Conservation (phyloP, 345 rosid genomes). For the Bretschneidera sinensis region DNA sequence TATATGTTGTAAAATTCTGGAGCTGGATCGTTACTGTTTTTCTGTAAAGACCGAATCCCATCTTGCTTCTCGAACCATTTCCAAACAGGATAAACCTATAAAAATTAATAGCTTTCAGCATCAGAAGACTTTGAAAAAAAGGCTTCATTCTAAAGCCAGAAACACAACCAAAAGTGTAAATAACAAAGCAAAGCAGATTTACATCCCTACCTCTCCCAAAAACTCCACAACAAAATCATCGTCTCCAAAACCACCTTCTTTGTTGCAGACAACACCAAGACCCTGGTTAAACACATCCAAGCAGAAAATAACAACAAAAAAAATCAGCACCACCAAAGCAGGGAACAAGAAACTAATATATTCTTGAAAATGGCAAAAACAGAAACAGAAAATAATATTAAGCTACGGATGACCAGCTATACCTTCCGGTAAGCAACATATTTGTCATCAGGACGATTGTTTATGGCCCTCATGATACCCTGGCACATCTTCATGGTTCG, state of each 20-base stretch:
- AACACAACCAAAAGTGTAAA: neutral
- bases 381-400: slow-evolving; percentile 8
- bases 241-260: slow-evolving; percentile 81
- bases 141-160: slow-evolving; percentile 5
- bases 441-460: slow-evolving; percentile 81
- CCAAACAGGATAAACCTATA: slow-evolving; percentile 98
- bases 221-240: slow-evolving; percentile 99
- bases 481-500: slow-evolving; percentile 66
- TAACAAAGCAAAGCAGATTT: slow-evolving; percentile 5
- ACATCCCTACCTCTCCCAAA: slow-evolving; percentile 87
- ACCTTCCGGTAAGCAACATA: slow-evolving; percentile 99
- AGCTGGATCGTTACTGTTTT: slow-evolving; percentile 91
- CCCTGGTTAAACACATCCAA: slow-evolving; percentile 51
- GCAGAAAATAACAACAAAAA: no score
- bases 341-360: neutral
- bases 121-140: neutral
- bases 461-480: slow-evolving; percentile 79
- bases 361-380: neutral
- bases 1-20: slow-evolving; percentile 99
- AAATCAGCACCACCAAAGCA: slow-evolving; percentile 15
- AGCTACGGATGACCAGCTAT: slow-evolving; percentile 2
- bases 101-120: slow-evolving; percentile 19
- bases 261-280: slow-evolving; percentile 98
- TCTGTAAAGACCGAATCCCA: slow-evolving; percentile 94
- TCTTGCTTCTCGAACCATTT: slow-evolving; percentile 99